Evolutionary conservation across 2,329 filamentous ascomycete genomes (phyloP), one percentile per base, ranked within the genome.

Genomic region (Zalaria sp.): DNA sequence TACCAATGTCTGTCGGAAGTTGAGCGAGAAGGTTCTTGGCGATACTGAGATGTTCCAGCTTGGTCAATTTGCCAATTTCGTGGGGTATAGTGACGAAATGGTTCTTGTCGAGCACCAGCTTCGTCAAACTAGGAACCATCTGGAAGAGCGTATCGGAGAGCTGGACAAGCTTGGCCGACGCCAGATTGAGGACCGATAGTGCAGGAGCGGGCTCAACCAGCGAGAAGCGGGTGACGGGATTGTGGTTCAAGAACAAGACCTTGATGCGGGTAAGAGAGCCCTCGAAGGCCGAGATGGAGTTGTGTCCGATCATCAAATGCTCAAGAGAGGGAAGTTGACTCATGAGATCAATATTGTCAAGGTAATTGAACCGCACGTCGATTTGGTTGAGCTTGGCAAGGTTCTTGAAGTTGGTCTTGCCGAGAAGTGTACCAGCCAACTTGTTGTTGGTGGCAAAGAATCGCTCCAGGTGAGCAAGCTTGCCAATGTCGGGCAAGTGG

Each of bases 381-480:
- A 98, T 77, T 61, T 96, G 89, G 47, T 85, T 85, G 40, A 98
- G 67, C 53, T 75, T 93, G 37, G 73, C 64, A 5, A 96, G 66
- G n/a, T 81, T 70, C 46, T 69, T 74, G 54, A 96, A 83, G 0
- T 77, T 74, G 7, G 7, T n/a, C 1, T 73, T 65, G 11, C 48
- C 49, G 5, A 87, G 83, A 31, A 96, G 77, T 5, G 79, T 71
- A 3, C 84, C 84, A 18, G 75, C 73, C 9, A 98, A 67, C 46
- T 83, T 80, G 62, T 98, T 98, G 64, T 98, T 98, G 2, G 91
- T 96, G 51, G 94, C 89, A 65, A 91, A 86, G 27, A 98, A 73
- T 48, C 88, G 79, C 61, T 96, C 91, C 32, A 98, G 66, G 42
- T 79, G 84, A 44, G 72, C 77, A 44, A 98, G 64, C 42, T 78